Evolutionary conservation across 2,329 filamentous ascomycete genomes (phyloP).

Genomic region (Pyrenophora tritici-repentis): DNA sequence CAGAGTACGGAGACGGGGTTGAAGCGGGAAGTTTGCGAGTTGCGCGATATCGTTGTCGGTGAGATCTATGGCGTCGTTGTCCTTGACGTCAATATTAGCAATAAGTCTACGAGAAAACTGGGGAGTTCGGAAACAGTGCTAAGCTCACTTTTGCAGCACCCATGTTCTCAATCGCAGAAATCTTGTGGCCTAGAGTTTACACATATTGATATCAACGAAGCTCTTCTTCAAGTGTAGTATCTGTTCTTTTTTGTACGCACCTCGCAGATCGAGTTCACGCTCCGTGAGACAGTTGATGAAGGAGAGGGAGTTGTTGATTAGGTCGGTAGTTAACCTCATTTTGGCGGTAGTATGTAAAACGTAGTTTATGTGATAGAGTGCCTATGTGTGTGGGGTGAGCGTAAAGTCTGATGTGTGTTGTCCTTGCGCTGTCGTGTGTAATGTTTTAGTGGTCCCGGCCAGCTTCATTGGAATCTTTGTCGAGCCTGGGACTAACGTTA

Average conservation of each 20-base stretch:
- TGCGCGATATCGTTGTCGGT: conserved; percentile 96
- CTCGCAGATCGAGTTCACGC: conserved; percentile 98
- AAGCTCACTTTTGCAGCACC: conserved; percentile 84
- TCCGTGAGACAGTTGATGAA: conserved; percentile 99
- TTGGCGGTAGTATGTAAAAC: conserved; percentile 32
- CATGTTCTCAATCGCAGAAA: conserved; percentile 95
- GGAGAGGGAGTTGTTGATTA: conserved; percentile 92
- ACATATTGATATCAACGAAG: conserved; percentile 80
- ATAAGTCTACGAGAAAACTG: no score
- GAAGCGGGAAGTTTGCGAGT: conserved; percentile 90
- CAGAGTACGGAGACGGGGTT: conserved; percentile 83
- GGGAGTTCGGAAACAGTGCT: not conserved
- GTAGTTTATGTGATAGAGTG: not conserved
- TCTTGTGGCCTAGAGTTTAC: conserved; percentile 84
- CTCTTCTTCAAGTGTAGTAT: conserved; percentile 81
- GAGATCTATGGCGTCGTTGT: conserved; percentile 95
- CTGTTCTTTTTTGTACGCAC: conserved; percentile 94
- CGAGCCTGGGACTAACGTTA: no score
- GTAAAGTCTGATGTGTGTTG: not conserved
- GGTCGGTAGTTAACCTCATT: conserved; percentile 95
- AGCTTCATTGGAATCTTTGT: conserved; percentile 9
- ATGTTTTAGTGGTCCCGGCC: conserved; percentile 4
- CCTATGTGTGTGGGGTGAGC: not conserved
- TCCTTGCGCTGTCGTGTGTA: conserved; percentile 1
- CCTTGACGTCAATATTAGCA: conserved; percentile 55